Evolutionary conservation across 306 rosid genomes (phyloP), one percentile per base, ranked within the genome.

Genomic region (Fragaria vesca): DNA sequence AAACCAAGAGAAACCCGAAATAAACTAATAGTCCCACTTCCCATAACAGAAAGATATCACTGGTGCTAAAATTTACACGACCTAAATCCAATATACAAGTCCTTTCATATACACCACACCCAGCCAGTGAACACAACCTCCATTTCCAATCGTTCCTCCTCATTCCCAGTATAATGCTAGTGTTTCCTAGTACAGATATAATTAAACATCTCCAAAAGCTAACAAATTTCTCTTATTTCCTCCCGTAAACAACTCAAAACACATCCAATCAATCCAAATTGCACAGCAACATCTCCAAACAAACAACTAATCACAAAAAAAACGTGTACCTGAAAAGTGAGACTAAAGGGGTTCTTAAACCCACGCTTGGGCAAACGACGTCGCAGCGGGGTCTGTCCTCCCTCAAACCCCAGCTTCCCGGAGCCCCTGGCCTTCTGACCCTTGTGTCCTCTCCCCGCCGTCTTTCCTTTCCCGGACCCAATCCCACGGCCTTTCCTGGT

Each of bases 401-500:
- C 98, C 87, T 94, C 97, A 51, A 94, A 90, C 45, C 98, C 98
- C 21, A 94, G 82, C 78, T 90, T 94, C 1, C 97, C 98, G 10
- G 87, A 83, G 21, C 92, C 91, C 86, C 98, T 87, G 8, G 98
- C 98, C 79, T 87, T 87, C 87, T 94, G 98, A 50, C 98, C 98
- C 80, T 94, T 94, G 82, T 94, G 98, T 66, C 97, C 98, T 72
- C 89, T 86, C n/a, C 98, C 97, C n/a, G 97, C 97, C 17, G 98
- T 94, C 88, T 94, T 94, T 0, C 98, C 98, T 82, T 94, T 94
- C 60, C 98, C 97, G 28, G 98, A 92, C 78, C 97, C 98, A 77
- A 94, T 94, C 73, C 98, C 98, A 24, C 98, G 95, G 9, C 98
- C 98, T 84, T 89, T 94, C 84, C 98, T 87, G 0, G 93, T 94